Percentiles rank a stretch among this genome's conserved stretches.
Conservation (phyloP, 305 asterid genomes). For the Fraxinus nigra region DNA sequence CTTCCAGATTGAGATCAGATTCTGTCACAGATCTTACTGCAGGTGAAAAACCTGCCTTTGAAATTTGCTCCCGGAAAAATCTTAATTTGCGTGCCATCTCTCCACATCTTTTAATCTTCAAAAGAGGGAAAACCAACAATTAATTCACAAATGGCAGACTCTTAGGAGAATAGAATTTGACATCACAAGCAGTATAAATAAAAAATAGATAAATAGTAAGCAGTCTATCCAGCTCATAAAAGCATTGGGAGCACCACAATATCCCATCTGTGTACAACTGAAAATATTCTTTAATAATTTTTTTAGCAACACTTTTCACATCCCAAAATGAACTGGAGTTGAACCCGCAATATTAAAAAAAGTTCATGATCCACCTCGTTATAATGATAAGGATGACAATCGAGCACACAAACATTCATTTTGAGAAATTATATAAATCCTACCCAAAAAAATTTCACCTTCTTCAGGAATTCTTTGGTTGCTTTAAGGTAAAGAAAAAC, state of each 20-base stretch:
- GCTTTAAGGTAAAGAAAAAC: neutral
- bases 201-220: neutral
- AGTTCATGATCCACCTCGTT: neutral
- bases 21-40: conserved; percentile 41
- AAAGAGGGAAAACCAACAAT: conserved; percentile 17
- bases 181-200: neutral
- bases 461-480: neutral
- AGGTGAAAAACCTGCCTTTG: conserved; percentile 70
- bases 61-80: conserved; percentile 85
- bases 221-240: neutral
- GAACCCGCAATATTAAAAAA: neutral
- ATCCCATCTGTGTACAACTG: neutral
- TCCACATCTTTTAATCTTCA: conserved; percentile 89
- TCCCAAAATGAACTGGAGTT: neutral
- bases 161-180: conserved; percentile 1
- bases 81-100: conserved; percentile 98
- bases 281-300: neutral
- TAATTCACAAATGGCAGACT: conserved; percentile 10
- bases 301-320: neutral
- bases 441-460: neutral
- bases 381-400: neutral
- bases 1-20: conserved; percentile 60
- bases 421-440: neutral
- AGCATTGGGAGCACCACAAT: neutral
- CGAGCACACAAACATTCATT: neutral